Evolutionary conservation across 2,329 filamentous ascomycete genomes (phyloP), one percentile per base, ranked within the genome.

Genomic region (Westerdykella sp.): DNA sequence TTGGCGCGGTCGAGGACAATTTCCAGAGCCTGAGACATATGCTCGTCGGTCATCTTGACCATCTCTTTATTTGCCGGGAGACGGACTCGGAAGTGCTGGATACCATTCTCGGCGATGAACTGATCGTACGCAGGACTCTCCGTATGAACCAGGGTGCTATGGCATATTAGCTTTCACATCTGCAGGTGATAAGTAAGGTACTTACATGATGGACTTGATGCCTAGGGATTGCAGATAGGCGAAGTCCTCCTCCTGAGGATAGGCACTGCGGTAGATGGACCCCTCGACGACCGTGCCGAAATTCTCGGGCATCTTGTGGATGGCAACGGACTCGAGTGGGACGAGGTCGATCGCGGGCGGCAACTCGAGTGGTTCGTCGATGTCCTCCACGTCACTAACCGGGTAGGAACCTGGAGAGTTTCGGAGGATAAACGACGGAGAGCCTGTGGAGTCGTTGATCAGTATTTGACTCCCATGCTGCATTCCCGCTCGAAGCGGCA

Each of bases 41-140:
- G 55, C 40, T 59, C 62, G 14, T 54, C 53, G 15, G 61, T 55
- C 7, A 69, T 54, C 22, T 55, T 53, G 55, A 73, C 63, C 21
- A 72, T 67, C 39, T 90, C 89, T 67, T 96, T 95, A 53, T 94
- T 95, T n/a, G 89, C 85, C 48, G 83, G 79, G 73, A 96, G 85
- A 53, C 83, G 78, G 57, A 95, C 84, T 34, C 86, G 74, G 51
- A 81, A 72, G 55, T 94, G 87, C 36, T 75, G 75, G 57, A 95
- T 91, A 48, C 74, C 75, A 53, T 84, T 80, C 5, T 71, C 65
- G 31, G 73, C 62, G 53, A 94, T 78, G 60, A 93, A 95, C 2
- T 63, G 53, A 25, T 62, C 51, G 53, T 79, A 77, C 13, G 69
- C 67, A n/a, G 69, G 59, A 21, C 34, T 35, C 6, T 35, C 18